A percentile compares a stretch with the other conserved stretches of the same genome.
Evolutionary conservation across 2,329 filamentous ascomycete genomes (phyloP).

Genomic region (Trichoderma sp.): DNA sequence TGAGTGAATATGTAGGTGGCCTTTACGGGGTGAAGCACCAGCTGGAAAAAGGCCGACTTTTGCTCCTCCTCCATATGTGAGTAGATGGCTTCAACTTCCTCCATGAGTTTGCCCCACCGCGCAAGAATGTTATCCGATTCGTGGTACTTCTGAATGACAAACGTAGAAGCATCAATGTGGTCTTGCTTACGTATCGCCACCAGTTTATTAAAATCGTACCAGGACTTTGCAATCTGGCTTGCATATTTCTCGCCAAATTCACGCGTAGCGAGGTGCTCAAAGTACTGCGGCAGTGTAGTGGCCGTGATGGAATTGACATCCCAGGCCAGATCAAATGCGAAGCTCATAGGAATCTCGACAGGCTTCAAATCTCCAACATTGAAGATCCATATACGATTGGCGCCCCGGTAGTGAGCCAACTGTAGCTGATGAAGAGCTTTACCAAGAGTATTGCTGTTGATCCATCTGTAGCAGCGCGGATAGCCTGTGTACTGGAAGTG

Average conservation of each 20-base stretch:
- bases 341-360: conserved; percentile 58
- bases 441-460: conserved; percentile 62
- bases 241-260: conserved; percentile 55
- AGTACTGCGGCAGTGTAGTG: conserved; percentile 46
- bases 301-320: conserved; percentile 53
- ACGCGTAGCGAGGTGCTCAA: conserved; percentile 51
- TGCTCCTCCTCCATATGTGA: conserved; percentile 47
- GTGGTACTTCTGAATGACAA: conserved; percentile 61
- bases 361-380: conserved; percentile 67
- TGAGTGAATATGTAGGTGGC: conserved; percentile 59
- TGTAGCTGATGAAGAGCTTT: conserved; percentile 56
- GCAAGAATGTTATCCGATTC: conserved; percentile 60
- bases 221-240: conserved; percentile 51
- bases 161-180: conserved; percentile 59
- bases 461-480: conserved; percentile 64
- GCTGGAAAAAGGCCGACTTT: conserved; percentile 62
- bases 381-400: conserved; percentile 63
- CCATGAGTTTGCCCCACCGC: conserved; percentile 55
- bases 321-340: conserved; percentile 62
- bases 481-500: conserved; percentile 67
- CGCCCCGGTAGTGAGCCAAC: conserved; percentile 53
- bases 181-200: conserved; percentile 63
- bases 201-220: conserved; percentile 56
- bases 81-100: conserved; percentile 51
- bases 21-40: conserved; percentile 63